phyloP scores from a whole-genome alignment of 1,284 basidiomycete genomes.

The Gomphus bonarii region DNA sequence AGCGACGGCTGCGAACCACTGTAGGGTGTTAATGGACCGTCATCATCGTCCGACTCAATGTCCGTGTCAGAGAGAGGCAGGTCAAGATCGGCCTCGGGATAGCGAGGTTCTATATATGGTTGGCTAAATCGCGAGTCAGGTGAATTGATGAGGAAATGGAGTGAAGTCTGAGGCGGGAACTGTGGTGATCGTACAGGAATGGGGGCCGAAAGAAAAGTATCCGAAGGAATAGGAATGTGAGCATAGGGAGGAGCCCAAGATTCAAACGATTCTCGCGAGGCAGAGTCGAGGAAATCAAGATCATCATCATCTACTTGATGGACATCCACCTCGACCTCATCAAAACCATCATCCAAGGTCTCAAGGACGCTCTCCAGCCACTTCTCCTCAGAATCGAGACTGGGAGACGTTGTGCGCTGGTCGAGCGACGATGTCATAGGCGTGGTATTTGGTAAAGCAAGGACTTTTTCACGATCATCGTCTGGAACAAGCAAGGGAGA shows the following conservation, averaged over 20 bases:
- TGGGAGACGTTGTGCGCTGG: constrained; percentile 24
- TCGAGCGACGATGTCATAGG: constrained; percentile 30
- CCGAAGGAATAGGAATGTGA: constrained; percentile 43
- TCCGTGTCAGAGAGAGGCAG: constrained; percentile 9
- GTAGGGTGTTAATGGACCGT: constrained; percentile 25
- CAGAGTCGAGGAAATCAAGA: constrained; percentile 21
- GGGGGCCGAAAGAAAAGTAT: constrained; percentile 67
- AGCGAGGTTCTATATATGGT: constrained; percentile 7
- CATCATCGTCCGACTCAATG: constrained; percentile 6
- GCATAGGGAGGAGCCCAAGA: constrained; percentile 32
- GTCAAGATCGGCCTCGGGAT: constrained; percentile 10
- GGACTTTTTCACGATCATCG: constrained; percentile 25
- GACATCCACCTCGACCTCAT: constrained; percentile 18
- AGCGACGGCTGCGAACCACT: constrained; percentile 33
- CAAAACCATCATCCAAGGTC: constrained; percentile 54
- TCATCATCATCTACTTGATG: constrained; percentile 35
- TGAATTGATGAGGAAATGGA: constrained; percentile 4
- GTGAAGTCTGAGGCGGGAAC: background rate
- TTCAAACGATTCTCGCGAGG: constrained; percentile 12
- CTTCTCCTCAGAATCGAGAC: constrained; percentile 44
- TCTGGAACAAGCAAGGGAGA: constrained; percentile 24
- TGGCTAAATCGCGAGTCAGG: background rate
- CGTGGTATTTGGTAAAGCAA: constrained; percentile 42
- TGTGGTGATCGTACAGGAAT: constrained; percentile 34
- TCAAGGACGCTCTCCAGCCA: constrained; percentile 74